Percentiles rank a stretch among this genome's conserved stretches.
Evolutionary conservation across 345 rosid genomes (phyloP).

Genomic region (Rhodamnia argentea): DNA sequence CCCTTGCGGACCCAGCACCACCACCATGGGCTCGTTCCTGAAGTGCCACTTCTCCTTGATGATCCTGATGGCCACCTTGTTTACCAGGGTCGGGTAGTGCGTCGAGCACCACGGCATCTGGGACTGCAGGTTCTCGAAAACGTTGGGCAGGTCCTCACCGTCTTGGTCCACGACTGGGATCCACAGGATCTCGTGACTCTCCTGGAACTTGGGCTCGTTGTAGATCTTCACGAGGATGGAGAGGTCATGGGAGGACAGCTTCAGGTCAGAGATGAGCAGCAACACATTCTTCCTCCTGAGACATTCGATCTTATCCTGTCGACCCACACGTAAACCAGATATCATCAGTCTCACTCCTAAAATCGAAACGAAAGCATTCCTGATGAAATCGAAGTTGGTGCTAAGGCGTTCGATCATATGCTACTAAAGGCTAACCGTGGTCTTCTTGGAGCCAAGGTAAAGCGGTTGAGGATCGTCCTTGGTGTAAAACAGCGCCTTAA

Average conservation of each 20-base stretch:
- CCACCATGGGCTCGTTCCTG: conserved; percentile 2
- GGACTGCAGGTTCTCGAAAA: conserved; percentile 4
- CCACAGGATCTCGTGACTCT: conserved; percentile 18
- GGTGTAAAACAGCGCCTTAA: conserved; percentile 23
- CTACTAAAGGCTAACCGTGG: conserved; percentile 4
- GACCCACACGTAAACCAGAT: not conserved
- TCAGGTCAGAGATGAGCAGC: conserved; percentile 15
- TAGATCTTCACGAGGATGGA: conserved; percentile 11
- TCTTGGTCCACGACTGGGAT: conserved; percentile 3
- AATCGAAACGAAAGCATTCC: no score
- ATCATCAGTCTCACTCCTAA: no score
- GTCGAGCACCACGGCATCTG: conserved; percentile 16
- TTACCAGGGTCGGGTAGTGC: not conserved
- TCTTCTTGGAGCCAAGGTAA: conserved; percentile 17
- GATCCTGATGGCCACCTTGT: conserved; percentile 8
- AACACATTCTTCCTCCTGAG: conserved; percentile 16
- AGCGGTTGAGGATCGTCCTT: conserved; percentile 35
- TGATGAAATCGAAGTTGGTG: no score
- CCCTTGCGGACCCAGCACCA: conserved; percentile 8
- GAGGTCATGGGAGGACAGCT: conserved; percentile 8
- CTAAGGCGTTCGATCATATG: no score
- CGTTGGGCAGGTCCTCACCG: not conserved
- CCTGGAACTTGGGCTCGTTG: conserved; percentile 1
- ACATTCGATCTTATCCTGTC: conserved; percentile 12
- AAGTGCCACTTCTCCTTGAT: conserved; percentile 14